These are phyloP conservation scores for Cytospora leucostoma DNA, from an alignment of 2,329 filamentous ascomycete genomes.

Conservation along the genomic window DNA sequence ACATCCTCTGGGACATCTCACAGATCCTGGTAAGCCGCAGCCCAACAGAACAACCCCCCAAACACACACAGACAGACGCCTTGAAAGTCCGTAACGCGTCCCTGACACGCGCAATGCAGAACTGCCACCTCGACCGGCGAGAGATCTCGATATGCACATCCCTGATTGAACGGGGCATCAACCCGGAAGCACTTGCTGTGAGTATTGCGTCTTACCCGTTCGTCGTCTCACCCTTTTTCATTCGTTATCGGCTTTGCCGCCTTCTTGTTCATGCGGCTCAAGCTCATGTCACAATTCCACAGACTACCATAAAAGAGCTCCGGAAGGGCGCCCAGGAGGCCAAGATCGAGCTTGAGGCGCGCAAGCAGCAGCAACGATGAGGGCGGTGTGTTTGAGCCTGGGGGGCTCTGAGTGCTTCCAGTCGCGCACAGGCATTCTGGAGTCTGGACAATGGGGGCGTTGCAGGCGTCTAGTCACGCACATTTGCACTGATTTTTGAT, in stretches of 20 bases:
- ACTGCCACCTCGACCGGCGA: constrained; percentile 88
- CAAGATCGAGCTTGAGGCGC: constrained; percentile 43
- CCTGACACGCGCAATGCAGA: constrained; percentile 54
- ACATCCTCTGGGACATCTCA: constrained; percentile 82
- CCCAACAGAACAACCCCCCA: background rate
- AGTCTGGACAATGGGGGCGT: background rate
- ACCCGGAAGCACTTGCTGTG: constrained; percentile 92
- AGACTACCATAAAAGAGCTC: constrained; percentile 64
- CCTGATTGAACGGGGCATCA: constrained; percentile 95
- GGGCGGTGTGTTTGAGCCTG: background rate
- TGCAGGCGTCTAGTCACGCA: background rate
- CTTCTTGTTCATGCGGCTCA: constrained; percentile 1
- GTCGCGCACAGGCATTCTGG: background rate
- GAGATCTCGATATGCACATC: constrained; percentile 94
- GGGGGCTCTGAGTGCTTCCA: background rate
- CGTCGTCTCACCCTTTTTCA: constrained; percentile 5
- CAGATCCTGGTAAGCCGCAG: constrained; percentile 73
- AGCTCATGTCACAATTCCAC: background rate
- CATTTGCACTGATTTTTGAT: background rate
- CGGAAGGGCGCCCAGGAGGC: constrained; percentile 56
- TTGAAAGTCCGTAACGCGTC: background rate
- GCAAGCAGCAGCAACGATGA: constrained; percentile 31
- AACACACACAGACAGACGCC: background rate
- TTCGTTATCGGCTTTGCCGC: background rate
- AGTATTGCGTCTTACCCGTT: constrained; percentile 37